Evolutionary conservation across 2,329 filamentous ascomycete genomes (phyloP), one percentile per base, ranked within the genome.

Genomic region (Hortaea werneckii): DNA sequence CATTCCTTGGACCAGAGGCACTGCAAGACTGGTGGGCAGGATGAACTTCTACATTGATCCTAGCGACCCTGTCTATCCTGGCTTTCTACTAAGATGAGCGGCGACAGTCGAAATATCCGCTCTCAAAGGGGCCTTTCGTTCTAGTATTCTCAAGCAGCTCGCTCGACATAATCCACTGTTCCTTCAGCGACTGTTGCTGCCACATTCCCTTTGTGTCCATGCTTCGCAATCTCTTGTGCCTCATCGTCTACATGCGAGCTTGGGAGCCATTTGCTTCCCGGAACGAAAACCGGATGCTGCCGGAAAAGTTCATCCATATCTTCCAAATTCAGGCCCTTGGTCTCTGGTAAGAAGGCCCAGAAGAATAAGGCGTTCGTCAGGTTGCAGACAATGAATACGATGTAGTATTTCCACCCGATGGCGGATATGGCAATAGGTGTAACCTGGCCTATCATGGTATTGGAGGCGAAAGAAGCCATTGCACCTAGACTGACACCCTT

Each of bases 301-400:
- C 50, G 45, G 47, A 59, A 59, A 29, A 59, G 45, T 41, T 57
- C 51, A 37, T 56, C 45, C 26, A 48, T 46, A n/a, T 55, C 54
- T 38, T 60, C 58, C n/a, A 61, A 44, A 29, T 48, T 49, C 4
- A 53, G 44, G 11, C 81, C 81, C 67, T 85, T 85, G 5, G 82
- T 86, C 66, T 87, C 82, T 0, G 82, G 83, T 27, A 83, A 72
- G 50, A 80, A 75, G 65, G 81, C 78, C 70, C 73, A 83, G 44
- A 81, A 78, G 53, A 57, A 59, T 3, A 59, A 12, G 2, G 56
- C 57, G 41, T 58, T 59, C 3, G 47, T 54, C 12, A 55, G 12
- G 41, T 58, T 58, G 45, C 56, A 58, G 11, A 60, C 49, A 26
- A 58, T 48, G 44, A 59, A 60, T 2, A 60, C 41, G 13, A 60